These are phyloP conservation scores for Rhodocollybia butyracea DNA, from an alignment of 768 basidiomycete species.

Conservation along the genomic window DNA sequence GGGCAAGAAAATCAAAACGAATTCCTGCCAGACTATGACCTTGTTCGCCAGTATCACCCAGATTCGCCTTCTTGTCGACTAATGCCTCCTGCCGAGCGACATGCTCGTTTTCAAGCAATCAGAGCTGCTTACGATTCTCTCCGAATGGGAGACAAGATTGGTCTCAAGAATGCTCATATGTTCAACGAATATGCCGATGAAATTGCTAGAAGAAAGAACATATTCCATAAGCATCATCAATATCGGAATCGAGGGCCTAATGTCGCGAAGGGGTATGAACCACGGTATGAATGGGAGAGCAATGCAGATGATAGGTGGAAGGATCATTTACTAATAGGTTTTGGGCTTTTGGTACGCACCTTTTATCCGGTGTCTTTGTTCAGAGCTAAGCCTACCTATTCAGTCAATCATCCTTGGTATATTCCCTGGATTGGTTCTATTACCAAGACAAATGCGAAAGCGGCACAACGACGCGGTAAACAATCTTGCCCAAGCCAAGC, in stretches of 20 bases:
- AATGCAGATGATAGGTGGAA: constrained; percentile 45
- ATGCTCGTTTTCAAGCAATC: constrained; percentile 62
- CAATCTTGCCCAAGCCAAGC: constrained; percentile 57
- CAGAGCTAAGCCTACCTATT: background rate
- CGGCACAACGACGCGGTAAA: constrained; percentile 49
- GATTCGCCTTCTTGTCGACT: constrained; percentile 48
- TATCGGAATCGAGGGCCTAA: constrained; percentile 15
- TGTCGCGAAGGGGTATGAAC: background rate
- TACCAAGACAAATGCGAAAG: constrained; percentile 33
- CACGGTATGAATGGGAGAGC: constrained; percentile 19
- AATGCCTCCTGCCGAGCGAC: constrained; percentile 43
- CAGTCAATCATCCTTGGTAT: constrained; percentile 46
- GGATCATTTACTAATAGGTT: constrained; percentile 45
- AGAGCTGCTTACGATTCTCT: constrained; percentile 61
- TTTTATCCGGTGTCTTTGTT: background rate
- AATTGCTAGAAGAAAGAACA: constrained; percentile 45
- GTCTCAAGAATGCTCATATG: constrained; percentile 14
- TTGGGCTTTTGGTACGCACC: constrained; percentile 46
- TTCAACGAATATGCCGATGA: constrained; percentile 49
- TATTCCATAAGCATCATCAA: constrained; percentile 31
- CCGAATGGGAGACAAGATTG: constrained; percentile 30
- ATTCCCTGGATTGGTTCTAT: constrained; percentile 37
- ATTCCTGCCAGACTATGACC: constrained; percentile 57
- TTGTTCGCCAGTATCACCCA: constrained; percentile 70
- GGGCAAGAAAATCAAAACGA: background rate